Evolutionary conservation across 495 filamentous ascomycete genomes (phyloP).

Genomic region (Aspergillus kassunensis): DNA sequence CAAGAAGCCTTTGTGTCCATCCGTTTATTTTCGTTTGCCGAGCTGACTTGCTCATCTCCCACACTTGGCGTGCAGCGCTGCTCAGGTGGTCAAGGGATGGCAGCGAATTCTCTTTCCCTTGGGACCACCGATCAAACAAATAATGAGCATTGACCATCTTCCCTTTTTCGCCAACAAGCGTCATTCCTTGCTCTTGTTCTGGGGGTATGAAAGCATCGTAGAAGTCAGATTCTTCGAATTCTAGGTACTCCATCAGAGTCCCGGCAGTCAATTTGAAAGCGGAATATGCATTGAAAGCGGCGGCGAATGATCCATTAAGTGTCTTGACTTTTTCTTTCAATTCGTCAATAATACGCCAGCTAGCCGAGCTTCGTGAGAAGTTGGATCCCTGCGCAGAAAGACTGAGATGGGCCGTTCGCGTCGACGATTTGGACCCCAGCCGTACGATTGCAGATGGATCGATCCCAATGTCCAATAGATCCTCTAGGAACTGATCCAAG

Average conservation of each 20-base stretch:
- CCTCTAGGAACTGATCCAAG: slow-evolving; percentile 69
- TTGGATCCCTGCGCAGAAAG: slow-evolving; percentile 43
- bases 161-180: slow-evolving; percentile 21
- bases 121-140: slow-evolving; percentile 54
- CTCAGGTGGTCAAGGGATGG: slow-evolving; percentile 12
- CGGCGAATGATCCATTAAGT: slow-evolving; percentile 10
- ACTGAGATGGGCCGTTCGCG: slow-evolving; percentile 42
- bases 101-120: slow-evolving; percentile 42
- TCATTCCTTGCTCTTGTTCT: slow-evolving; percentile 38
- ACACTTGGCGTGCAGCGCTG: slow-evolving; percentile 36
- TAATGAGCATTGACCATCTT: slow-evolving; percentile 46
- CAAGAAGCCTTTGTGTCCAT: slow-evolving; percentile 50
- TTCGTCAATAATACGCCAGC: slow-evolving; percentile 37
- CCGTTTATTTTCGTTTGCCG: slow-evolving; percentile 29
- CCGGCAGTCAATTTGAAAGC: slow-evolving; percentile 1
- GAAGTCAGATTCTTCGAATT: slow-evolving; percentile 57
- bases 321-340: slow-evolving; percentile 27
- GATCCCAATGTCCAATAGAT: slow-evolving; percentile 63
- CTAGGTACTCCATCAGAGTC: slow-evolving; percentile 56
- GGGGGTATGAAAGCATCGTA: slow-evolving; percentile 55
- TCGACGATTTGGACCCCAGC: slow-evolving; percentile 61
- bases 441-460: slow-evolving; percentile 52
- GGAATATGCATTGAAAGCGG: slow-evolving; percentile 26
- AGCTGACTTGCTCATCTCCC: slow-evolving; percentile 43
- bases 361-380: slow-evolving; percentile 16